These are phyloP conservation scores for Porcisia hertigi DNA, from an alignment of 208 protist species.

Conservation along the genomic window DNA sequence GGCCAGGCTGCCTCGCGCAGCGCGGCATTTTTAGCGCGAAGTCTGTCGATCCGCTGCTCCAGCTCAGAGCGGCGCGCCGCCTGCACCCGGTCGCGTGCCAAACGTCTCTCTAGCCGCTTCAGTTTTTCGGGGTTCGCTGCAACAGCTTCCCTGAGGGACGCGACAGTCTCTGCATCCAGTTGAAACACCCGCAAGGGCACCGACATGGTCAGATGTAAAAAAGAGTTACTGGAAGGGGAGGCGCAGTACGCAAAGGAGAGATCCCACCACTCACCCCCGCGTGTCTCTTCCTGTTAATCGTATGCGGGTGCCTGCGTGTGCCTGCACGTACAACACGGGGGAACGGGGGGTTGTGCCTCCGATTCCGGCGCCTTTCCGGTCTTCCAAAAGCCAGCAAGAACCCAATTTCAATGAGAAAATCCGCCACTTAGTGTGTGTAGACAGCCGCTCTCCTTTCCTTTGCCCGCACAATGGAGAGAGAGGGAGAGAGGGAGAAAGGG, in stretches of 20 bases:
- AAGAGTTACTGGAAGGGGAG: background rate
- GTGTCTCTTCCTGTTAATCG: background rate
- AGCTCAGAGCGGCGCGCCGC: conserved; percentile 16
- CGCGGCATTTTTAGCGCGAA: background rate
- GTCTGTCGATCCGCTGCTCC: background rate
- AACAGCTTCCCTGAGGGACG: conserved; percentile 19
- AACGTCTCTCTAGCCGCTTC: conserved; percentile 14
- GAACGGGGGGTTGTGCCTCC: background rate
- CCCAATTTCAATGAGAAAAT: background rate
- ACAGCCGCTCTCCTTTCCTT: no score
- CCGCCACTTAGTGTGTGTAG: background rate
- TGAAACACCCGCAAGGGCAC: background rate
- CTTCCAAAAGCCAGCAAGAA: background rate
- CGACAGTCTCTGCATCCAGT: conserved; percentile 19
- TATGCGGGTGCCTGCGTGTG: no score
- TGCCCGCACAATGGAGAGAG: no score
- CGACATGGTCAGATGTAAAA: background rate
- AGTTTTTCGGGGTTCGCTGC: conserved; percentile 14
- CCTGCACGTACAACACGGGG: background rate
- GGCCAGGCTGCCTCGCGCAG: conserved; percentile 5
- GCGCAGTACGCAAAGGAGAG: no score
- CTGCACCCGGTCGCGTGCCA: background rate
- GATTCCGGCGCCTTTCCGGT: background rate
- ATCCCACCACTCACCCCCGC: background rate
- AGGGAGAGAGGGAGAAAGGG: background rate